These are phyloP conservation scores for Fusarium protoensiforme DNA, from an alignment of 2,329 filamentous ascomycete species.

Conservation along the genomic window DNA sequence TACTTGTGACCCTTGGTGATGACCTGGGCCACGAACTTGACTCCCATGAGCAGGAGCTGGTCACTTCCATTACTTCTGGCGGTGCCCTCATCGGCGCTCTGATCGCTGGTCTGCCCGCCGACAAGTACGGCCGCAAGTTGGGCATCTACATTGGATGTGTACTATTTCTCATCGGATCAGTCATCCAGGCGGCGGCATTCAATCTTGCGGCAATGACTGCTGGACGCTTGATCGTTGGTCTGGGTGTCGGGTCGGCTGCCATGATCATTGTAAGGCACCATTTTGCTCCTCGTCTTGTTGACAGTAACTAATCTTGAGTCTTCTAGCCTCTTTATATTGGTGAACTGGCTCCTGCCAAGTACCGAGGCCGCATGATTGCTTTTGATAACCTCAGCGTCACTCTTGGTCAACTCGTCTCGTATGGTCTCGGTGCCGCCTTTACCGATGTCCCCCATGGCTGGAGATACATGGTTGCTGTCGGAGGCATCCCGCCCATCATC, in stretches of 20 bases:
- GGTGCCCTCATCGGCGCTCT: slow-evolving; percentile 40
- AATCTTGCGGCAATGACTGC: slow-evolving; percentile 40
- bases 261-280: slow-evolving; percentile 50
- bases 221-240: slow-evolving; percentile 57
- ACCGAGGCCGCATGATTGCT: slow-evolving; percentile 59
- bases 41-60: slow-evolving; percentile 59
- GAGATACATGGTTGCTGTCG: slow-evolving; percentile 60
- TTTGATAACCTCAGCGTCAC: slow-evolving; percentile 60
- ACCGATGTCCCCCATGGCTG: slow-evolving; percentile 55
- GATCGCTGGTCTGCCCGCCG: slow-evolving; percentile 37
- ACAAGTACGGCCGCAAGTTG: slow-evolving; percentile 39
- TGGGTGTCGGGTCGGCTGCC: slow-evolving; percentile 58
- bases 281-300: background rate
- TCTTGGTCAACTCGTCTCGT: slow-evolving; percentile 53
- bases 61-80: slow-evolving; percentile 62
- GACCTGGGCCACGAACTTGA: slow-evolving; percentile 52
- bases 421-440: slow-evolving; percentile 54
- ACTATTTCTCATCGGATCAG: slow-evolving; percentile 35
- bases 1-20: slow-evolving; percentile 38
- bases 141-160: slow-evolving; percentile 39
- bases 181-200: slow-evolving; percentile 39
- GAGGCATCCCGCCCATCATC: slow-evolving; percentile 58
- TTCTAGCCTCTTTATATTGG: slow-evolving; percentile 53
- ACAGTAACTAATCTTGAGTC: background rate
- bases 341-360: slow-evolving; percentile 61